Evolutionary conservation across 495 filamentous ascomycete genomes (phyloP).

Genomic region (Evernia prunastri): DNA sequence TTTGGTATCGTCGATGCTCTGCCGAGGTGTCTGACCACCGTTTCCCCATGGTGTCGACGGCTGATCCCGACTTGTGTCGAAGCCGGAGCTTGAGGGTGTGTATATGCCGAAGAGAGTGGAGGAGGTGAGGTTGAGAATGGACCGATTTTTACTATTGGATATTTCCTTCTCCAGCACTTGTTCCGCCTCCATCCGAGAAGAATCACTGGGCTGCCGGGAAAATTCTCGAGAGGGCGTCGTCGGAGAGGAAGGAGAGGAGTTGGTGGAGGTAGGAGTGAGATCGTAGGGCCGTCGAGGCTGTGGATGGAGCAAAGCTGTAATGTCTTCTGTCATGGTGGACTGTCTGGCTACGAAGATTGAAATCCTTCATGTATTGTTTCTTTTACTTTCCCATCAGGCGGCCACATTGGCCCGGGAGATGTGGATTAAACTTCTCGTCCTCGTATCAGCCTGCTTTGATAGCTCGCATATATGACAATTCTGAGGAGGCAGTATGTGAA

Average conservation of each 20-base stretch:
- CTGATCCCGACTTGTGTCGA: constrained; percentile 46
- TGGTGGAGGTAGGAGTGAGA: constrained; percentile 46
- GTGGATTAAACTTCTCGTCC: neutral
- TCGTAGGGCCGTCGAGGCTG: constrained; percentile 72
- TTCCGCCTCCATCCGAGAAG: constrained; percentile 29
- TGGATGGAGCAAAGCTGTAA: constrained; percentile 58
- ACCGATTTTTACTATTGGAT: constrained; percentile 57
- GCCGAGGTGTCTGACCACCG: constrained; percentile 56
- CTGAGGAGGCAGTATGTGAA: too few species aligned
- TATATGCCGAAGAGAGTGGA: constrained; percentile 91
- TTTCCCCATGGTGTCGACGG: constrained; percentile 61
- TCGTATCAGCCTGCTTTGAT: neutral
- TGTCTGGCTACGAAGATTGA: neutral
- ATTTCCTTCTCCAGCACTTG: constrained; percentile 28
- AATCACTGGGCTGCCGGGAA: constrained; percentile 29
- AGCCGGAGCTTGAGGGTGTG: constrained; percentile 56
- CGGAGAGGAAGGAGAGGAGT: constrained; percentile 42
- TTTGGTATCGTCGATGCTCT: constrained; percentile 23
- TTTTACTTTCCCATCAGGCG: neutral
- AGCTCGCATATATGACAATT: neutral
- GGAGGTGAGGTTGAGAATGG: constrained; percentile 78
- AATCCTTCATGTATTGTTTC: constrained; percentile 3
- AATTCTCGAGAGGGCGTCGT: constrained; percentile 41
- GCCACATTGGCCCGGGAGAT: neutral
- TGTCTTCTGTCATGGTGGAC: constrained; percentile 29